Percentiles rank a stretch among this genome's conserved stretches.
phyloP scores from a whole-genome alignment of 2,329 filamentous ascomycete species.

The Blastomyces silverae region DNA sequence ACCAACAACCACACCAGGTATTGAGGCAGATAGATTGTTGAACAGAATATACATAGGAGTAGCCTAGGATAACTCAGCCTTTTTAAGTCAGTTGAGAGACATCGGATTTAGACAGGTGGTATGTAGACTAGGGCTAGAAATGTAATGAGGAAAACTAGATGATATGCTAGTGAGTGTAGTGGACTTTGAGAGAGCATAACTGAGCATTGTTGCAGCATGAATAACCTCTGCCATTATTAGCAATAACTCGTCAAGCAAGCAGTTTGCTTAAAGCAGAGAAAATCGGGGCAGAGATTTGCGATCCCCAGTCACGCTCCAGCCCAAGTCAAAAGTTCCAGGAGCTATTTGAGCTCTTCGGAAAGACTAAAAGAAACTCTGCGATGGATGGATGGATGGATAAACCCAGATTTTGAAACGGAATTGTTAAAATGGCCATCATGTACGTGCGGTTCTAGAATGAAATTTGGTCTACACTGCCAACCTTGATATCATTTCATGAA shows the following conservation, averaged over 20 bases:
- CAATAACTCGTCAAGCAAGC: background rate
- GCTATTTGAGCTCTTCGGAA: background rate
- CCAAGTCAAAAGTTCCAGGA: background rate
- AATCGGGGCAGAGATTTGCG: background rate
- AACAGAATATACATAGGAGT: background rate
- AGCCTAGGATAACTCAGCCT: background rate
- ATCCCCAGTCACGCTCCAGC: background rate
- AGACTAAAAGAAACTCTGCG: background rate
- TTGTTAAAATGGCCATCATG: background rate
- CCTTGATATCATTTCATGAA: background rate
- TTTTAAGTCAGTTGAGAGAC: background rate
- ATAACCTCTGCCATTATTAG: background rate
- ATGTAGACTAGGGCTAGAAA: background rate
- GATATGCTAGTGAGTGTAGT: background rate
- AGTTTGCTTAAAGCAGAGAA: background rate
- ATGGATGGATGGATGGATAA: background rate
- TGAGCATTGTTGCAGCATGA: background rate
- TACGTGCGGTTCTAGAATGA: background rate
- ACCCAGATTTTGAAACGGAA: background rate
- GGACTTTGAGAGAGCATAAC: background rate
- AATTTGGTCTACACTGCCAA: background rate
- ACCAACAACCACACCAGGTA: background rate
- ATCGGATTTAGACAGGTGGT: background rate
- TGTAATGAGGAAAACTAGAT: background rate
- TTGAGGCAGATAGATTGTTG: background rate